Conservation (phyloP, 768 basidiomycete species). For the Serendipita sp. region DNA sequence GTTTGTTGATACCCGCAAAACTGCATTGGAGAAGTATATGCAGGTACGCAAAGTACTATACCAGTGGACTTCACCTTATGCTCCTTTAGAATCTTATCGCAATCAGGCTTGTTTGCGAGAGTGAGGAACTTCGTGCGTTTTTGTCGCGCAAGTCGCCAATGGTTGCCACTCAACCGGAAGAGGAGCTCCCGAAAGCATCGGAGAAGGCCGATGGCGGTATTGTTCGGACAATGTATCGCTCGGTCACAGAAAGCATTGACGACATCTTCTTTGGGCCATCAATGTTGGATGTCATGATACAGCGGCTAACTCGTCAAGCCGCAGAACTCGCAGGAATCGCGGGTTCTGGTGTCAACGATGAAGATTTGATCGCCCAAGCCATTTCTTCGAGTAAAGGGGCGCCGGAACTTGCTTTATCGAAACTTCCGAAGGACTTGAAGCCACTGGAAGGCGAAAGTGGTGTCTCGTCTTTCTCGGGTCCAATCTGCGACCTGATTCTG, state of each 20-base stretch:
- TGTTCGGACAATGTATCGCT: conserved; percentile 76
- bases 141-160: conserved; percentile 80
- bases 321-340: conserved; percentile 77
- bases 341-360: conserved; percentile 62
- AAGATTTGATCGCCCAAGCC: conserved; percentile 70
- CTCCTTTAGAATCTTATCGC: conserved; percentile 47
- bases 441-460: conserved; percentile 79
- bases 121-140: conserved; percentile 66
- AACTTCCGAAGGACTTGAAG: conserved; percentile 61
- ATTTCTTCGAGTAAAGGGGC: conserved; percentile 44
- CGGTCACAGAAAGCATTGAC: conserved; percentile 87
- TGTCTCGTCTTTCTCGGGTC: conserved; percentile 75
- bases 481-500: conserved; percentile 85
- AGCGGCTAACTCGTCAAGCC: conserved; percentile 76
- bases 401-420: conserved; percentile 53
- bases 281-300: conserved; percentile 90
- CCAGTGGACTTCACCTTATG: background rate
- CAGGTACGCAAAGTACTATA: conserved; percentile 39
- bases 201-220: conserved; percentile 56
- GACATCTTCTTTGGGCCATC: conserved; percentile 95
- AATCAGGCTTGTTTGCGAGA: conserved; percentile 63
- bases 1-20: conserved; percentile 68
- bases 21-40: conserved; percentile 74
- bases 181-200: conserved; percentile 24
- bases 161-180: conserved; percentile 36